A percentile compares a stretch with the other conserved stretches of the same genome.
Evolutionary conservation across 1,139 yeast species (phyloP).

Genomic region (Citeromyces hawaiiensis): DNA sequence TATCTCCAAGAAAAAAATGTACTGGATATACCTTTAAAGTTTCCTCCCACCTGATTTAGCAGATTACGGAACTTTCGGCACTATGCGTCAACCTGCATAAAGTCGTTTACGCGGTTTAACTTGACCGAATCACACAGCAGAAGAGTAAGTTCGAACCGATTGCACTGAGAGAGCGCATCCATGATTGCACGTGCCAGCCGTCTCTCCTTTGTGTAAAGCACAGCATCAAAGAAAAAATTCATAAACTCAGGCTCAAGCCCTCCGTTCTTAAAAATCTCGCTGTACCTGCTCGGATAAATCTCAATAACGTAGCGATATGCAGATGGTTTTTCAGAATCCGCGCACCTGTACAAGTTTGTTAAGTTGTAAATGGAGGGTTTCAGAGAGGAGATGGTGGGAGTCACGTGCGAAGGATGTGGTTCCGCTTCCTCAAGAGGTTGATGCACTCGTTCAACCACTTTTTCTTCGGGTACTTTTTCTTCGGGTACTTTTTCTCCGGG

Average conservation of each 20-base stretch:
- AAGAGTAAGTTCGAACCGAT: neutral
- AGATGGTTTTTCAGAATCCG: neutral
- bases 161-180: neutral
- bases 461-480: too few species aligned
- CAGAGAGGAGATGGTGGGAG: too few species aligned
- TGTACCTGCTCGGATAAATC: neutral
- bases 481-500: too few species aligned
- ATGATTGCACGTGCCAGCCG: neutral
- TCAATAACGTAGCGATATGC: neutral
- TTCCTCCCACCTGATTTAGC: too few species aligned
- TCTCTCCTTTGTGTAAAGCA: slow-evolving; percentile 8
- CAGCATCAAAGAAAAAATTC: slow-evolving; percentile 36
- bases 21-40: too few species aligned
- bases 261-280: slow-evolving; percentile 20
- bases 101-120: neutral
- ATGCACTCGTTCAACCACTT: too few species aligned
- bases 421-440: too few species aligned
- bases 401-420: too few species aligned
- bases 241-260: slow-evolving; percentile 50
- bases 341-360: neutral
- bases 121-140: neutral
- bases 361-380: neutral
- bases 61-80: too few species aligned
- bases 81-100: too few species aligned
- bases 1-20: too few species aligned